Base-by-base conservation (phyloP, 495 filamentous ascomycete species). In the Chlorociboria aeruginascens region DNA sequence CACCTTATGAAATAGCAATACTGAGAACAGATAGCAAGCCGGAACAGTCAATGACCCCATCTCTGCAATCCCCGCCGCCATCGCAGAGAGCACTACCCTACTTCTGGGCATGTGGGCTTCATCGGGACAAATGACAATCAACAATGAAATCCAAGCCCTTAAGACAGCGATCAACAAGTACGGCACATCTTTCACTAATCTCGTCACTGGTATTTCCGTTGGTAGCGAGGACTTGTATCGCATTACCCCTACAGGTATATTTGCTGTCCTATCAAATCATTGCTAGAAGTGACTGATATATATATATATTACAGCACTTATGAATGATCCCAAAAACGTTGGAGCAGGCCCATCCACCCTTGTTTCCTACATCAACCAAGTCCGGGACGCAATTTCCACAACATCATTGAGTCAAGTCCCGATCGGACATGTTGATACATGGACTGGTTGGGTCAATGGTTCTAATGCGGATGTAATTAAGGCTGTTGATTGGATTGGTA, bases 171-270 rank as follows among this genome's bases (percentile, higher is more conserved):
- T 82, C 59, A 39, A 50, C 40, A 64, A 73, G 43, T 84, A 86
- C 60, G 83, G 83, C 16, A 61, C 64, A 2, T 58, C 63, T 20
- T 76, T 92, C 60, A 64, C 70, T 52, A 63, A 71, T 48, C 69
- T 83, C 41, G 75, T 93, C 34, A 79, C 73, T 42, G 88, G 85
- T 63, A 88, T 94, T 67, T 89, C 87, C 10, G 85, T 95, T 49
- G 89, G 86, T 46, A 84, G 77, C 61, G 89, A 94, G 73, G 84
- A 92, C 63, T 71, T 94, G 2, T 95, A 95, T 75, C 82, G 88
- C 50, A 74, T 73, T 69, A 81, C 81, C 3, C 68, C 71, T 28
- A 73, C 72, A 20, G 69, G 65, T 34, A 62, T 67, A 34, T 52
- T 51, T 3, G 63, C 63, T 41, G 60, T 66, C 31, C 47, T 62